Conservation (phyloP, 2,329 filamentous ascomycete genomes). For the Fusarium tricinctum region DNA sequence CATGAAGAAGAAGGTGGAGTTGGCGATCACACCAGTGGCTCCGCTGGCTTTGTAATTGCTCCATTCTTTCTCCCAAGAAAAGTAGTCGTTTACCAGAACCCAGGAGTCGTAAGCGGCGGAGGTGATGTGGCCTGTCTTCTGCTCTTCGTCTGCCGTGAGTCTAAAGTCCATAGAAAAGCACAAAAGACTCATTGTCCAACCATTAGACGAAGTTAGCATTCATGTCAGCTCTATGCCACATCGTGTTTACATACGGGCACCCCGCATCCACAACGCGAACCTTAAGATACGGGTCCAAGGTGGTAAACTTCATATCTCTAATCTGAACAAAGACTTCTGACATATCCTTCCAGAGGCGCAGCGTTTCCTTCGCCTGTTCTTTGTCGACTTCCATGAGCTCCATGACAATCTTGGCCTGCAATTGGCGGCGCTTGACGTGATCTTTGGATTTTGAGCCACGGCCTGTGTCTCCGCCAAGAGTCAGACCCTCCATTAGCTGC, state of each 20-base stretch:
- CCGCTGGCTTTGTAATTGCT: not conserved
- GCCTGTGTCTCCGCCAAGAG: not conserved
- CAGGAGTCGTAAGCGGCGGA: not conserved
- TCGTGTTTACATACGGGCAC: conserved; percentile 6
- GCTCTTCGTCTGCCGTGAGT: not conserved
- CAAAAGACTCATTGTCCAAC: conserved; percentile 1
- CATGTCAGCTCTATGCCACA: no score
- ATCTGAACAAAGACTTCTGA: not conserved
- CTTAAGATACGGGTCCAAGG: not conserved
- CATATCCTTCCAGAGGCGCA: conserved; percentile 2
- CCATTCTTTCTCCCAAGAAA: conserved; percentile 2
- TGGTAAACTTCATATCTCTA: conserved; percentile 1
- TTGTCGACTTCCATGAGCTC: conserved; percentile 7
- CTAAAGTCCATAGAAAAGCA: conserved; percentile 1
- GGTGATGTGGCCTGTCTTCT: not conserved
- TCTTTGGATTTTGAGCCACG: not conserved
- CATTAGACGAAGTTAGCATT: no score
- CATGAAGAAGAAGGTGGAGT: not conserved
- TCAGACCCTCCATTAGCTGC: not conserved
- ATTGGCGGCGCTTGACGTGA: not conserved
- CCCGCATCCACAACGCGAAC: not conserved
- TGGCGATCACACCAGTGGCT: not conserved
- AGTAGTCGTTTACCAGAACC: conserved; percentile 2
- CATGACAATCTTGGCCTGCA: conserved; percentile 2
- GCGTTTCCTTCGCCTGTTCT: not conserved